Conservation (phyloP, 2,329 filamentous ascomycete genomes). For the Aspergillus ochraceus region DNA sequence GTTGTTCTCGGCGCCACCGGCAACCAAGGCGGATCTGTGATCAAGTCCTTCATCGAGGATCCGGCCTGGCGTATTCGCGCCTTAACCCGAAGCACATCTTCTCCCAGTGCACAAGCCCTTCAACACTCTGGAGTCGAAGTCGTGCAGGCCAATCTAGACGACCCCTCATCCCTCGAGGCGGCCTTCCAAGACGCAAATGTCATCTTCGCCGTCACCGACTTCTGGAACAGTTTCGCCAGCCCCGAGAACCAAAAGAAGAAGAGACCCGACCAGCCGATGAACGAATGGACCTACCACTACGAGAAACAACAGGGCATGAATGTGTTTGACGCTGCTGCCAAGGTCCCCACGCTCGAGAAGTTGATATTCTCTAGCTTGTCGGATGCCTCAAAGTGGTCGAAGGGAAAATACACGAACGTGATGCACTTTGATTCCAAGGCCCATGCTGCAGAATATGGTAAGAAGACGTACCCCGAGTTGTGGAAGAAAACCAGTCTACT, state of each 20-base stretch:
- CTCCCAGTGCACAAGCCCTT: slow-evolving; percentile 33
- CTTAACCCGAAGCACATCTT: slow-evolving; percentile 46
- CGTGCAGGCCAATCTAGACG: slow-evolving; percentile 35
- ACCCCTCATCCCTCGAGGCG: slow-evolving; percentile 28
- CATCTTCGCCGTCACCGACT: slow-evolving; percentile 43
- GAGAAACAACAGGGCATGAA: slow-evolving; percentile 40
- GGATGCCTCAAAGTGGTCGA: slow-evolving; percentile 37
- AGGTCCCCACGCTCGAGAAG: slow-evolving; percentile 33
- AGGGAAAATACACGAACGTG: slow-evolving; percentile 43
- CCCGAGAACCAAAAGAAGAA: slow-evolving; percentile 19
- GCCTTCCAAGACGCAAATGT: slow-evolving; percentile 39
- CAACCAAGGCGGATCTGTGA: slow-evolving; percentile 26
- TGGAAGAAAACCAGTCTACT: slow-evolving; percentile 32
- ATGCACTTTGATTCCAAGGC: slow-evolving; percentile 48
- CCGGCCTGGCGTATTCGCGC: slow-evolving; percentile 16
- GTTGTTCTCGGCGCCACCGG: slow-evolving; percentile 37
- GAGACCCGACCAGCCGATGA: slow-evolving; percentile 2
- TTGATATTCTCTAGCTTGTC: slow-evolving; percentile 43
- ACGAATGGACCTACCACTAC: slow-evolving; percentile 6
- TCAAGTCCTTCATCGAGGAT: slow-evolving; percentile 14
- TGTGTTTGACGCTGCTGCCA: slow-evolving; percentile 38
- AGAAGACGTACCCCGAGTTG: slow-evolving; percentile 25
- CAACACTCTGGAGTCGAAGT: slow-evolving; percentile 38
- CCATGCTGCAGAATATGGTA: slow-evolving; percentile 31
- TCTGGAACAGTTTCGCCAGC: slow-evolving; percentile 23